Base-by-base conservation (phyloP, 2,329 filamentous ascomycete genomes). In the Fusarium robinianum region DNA sequence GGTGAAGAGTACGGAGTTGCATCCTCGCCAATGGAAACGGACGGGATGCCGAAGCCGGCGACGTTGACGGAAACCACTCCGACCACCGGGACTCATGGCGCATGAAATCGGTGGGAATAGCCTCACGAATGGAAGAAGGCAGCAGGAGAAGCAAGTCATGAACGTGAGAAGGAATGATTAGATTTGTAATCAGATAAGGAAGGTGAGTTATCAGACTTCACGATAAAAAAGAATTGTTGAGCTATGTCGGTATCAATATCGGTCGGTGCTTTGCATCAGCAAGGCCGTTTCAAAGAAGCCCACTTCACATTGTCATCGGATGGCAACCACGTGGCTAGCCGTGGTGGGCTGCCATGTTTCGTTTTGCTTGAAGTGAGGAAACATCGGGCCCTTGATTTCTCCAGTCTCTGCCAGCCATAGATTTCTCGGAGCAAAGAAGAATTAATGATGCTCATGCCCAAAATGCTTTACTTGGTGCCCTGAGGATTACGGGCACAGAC, bases 291-390 rank as follows among this genome's bases (percentile, higher is more conserved):
- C n/a, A n/a, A n/a, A n/a, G n/a, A 14, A 29, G 31, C 22, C 33
- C n/a, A n/a, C n/a, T n/a, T n/a, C n/a, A n/a, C n/a, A n/a, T n/a
- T n/a, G n/a, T n/a, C n/a, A n/a, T n/a, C 41, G 25, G 36, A 31
- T 27, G 8, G 8, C 17, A 29, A 39, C 48, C 48, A 51, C 48
- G 48, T 51, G 48, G 48, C 44, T 44, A 33, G 45, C 38, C 22
- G 21, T 18, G 22, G 31, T 44, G 34, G 30, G 25, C 17, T 22
- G 15, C 10, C 12, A 26, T 14, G 17, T 32, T 31, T 27, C 18
- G 25, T 30, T 16, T 31, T 24, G 31, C 14, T 4, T 16, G 12
- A 16, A 30, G 27, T 38, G 18, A 21, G 24, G 27, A 35, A 31
- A 36, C 12, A 16, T 24, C 7, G 10, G 14, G 18, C 12, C 24